These are phyloP conservation scores for Cordyceps tenuipes DNA, from an alignment of 2,329 filamentous ascomycete genomes.

Conservation along the genomic window DNA sequence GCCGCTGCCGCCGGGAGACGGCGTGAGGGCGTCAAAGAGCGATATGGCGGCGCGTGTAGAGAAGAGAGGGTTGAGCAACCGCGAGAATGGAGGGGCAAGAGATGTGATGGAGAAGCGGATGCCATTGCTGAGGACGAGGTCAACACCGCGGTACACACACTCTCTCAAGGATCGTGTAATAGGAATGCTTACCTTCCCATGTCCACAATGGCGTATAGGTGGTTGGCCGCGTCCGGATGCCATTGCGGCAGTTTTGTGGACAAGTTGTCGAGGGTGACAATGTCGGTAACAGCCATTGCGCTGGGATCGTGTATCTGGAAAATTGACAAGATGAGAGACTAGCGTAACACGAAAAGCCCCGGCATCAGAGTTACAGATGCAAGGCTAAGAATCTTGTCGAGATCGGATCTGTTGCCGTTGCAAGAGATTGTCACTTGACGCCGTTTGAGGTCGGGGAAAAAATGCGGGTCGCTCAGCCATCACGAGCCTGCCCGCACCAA, in stretches of 20 bases:
- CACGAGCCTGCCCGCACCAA: background rate
- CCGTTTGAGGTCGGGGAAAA: conserved; percentile 1
- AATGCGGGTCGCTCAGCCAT: background rate
- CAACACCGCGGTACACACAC: background rate
- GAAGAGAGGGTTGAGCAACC: conserved; percentile 70
- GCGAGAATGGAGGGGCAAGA: conserved; percentile 60
- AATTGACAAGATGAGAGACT: background rate
- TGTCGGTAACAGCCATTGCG: conserved; percentile 28
- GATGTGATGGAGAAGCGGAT: conserved; percentile 88
- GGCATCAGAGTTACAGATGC: background rate
- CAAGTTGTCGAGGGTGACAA: conserved; percentile 45
- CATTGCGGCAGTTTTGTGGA: conserved; percentile 40
- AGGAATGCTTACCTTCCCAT: conserved; percentile 43
- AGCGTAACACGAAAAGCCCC: background rate
- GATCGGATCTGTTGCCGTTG: background rate
- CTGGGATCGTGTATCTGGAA: background rate
- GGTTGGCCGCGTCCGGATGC: conserved; percentile 36
- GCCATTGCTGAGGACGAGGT: conserved; percentile 57
- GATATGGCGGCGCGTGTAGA: conserved; percentile 74
- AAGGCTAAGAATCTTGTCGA: background rate
- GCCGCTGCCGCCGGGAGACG: conserved; percentile 28
- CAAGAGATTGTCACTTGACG: background rate
- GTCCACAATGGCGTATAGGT: conserved; percentile 49
- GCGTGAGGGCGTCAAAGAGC: conserved; percentile 72
- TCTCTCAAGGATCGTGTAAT: conserved; percentile 9